Percentiles rank a stretch among this genome's conserved stretches.
These are phyloP conservation scores for Candida ortonii DNA, from an alignment of 805 yeast species.

Conservation along the genomic window DNA sequence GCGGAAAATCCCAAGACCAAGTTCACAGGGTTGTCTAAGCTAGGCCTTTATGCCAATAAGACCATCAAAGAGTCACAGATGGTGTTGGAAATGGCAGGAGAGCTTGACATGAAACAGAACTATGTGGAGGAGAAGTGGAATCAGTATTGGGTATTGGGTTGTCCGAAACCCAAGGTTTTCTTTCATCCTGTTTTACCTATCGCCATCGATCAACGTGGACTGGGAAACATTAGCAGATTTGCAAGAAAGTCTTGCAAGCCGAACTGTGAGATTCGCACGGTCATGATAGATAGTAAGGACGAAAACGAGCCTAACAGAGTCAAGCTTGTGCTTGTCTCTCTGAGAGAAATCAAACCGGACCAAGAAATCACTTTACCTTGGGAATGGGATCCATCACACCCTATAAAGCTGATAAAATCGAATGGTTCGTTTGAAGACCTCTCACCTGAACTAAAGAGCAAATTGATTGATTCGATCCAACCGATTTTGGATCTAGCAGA, in stretches of 20 bases:
- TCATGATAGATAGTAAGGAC: constrained; percentile 36
- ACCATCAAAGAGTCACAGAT: constrained; percentile 45
- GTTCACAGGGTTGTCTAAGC: constrained; percentile 65
- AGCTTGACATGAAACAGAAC: constrained; percentile 59
- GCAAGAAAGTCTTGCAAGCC: constrained; percentile 74
- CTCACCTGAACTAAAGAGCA: constrained; percentile 49
- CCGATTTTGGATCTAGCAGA: constrained; percentile 53
- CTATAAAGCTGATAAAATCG: constrained; percentile 53
- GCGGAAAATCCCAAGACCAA: constrained; percentile 56
- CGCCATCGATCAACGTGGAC: constrained; percentile 74
- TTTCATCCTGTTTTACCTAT: constrained; percentile 59
- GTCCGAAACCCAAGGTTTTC: constrained; percentile 56
- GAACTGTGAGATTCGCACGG: constrained; percentile 62
- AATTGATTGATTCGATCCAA: constrained; percentile 59
- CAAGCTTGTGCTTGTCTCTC: constrained; percentile 56
- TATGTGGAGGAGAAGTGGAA: constrained; percentile 66
- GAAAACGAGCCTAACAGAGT: constrained; percentile 21
- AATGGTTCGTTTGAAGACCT: constrained; percentile 54
- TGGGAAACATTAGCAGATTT: constrained; percentile 75
- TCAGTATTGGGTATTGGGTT: constrained; percentile 75
- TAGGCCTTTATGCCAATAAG: constrained; percentile 54
- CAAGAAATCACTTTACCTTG: constrained; percentile 76
- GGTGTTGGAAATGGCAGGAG: constrained; percentile 68
- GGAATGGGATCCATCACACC: constrained; percentile 86
- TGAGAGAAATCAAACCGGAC: constrained; percentile 54